A percentile compares a stretch with the other conserved stretches of the same genome.
phyloP scores from a whole-genome alignment of 139 green algal species.

The Klebsormidium nitens region DNA sequence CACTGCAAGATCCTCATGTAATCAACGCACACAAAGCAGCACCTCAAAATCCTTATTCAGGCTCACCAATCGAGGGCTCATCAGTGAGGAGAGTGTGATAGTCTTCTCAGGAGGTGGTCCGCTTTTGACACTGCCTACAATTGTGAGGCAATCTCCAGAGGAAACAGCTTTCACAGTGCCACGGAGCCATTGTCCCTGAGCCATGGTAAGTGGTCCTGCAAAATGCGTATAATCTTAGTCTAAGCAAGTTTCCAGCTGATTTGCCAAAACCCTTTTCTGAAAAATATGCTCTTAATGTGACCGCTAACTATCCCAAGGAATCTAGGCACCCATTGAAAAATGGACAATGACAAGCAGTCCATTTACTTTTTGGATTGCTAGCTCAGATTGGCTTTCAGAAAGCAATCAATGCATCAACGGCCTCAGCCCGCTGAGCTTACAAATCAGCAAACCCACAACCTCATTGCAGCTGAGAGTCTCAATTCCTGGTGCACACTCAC shows the following conservation, averaged over 20 bases:
- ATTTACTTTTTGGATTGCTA: no score
- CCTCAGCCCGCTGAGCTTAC: no score
- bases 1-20: neutral
- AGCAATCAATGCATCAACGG: no score
- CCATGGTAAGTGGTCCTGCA: neutral
- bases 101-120: constrained; percentile 80
- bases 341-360: neutral
- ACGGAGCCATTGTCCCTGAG: constrained; percentile 53
- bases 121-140: constrained; percentile 57
- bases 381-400: no score
- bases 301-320: neutral
- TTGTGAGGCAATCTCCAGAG: constrained; percentile 77
- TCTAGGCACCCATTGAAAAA: neutral
- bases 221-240: neutral
- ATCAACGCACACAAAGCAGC: constrained; percentile 10
- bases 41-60: neutral
- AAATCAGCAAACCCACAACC: no score
- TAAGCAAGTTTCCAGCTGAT: neutral
- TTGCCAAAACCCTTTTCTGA: neutral
- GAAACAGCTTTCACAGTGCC: constrained; percentile 80
- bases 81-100: constrained; percentile 80
- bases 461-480: no score
- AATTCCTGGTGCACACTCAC: no score
- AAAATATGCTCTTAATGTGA: neutral
- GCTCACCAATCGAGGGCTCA: constrained; percentile 77